These are phyloP conservation scores for Zymoseptoria brevis DNA, from an alignment of 2,329 filamentous ascomycete species.

Conservation along the genomic window DNA sequence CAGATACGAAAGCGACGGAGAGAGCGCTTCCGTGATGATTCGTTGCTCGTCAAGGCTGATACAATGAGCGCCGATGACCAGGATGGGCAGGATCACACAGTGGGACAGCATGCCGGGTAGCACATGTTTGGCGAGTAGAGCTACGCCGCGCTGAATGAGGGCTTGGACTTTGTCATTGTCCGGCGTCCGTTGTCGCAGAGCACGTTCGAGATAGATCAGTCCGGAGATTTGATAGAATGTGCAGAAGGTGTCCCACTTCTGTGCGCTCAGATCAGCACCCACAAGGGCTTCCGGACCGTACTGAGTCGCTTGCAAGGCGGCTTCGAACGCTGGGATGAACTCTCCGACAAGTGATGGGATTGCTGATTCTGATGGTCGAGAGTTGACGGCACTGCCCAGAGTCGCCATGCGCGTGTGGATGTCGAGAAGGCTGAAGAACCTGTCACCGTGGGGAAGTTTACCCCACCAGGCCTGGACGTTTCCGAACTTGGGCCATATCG, in stretches of 20 bases:
- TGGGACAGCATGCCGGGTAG: conserved; percentile 7
- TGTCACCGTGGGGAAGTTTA: conserved; percentile 2
- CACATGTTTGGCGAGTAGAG: conserved; percentile 2
- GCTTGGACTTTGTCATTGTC: conserved; percentile 7
- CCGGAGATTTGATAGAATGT: not conserved
- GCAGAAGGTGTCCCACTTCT: not conserved
- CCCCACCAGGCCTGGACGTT: conserved; percentile 13
- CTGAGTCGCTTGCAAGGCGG: not conserved
- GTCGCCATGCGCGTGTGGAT: conserved; percentile 7
- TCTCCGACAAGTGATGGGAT: not conserved
- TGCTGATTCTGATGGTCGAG: not conserved
- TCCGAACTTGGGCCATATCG: conserved; percentile 6
- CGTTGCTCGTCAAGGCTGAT: conserved; percentile 3
- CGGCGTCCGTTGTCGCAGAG: not conserved
- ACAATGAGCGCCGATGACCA: conserved; percentile 12
- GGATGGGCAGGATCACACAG: conserved; percentile 10
- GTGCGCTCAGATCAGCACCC: not conserved
- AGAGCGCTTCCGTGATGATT: conserved; percentile 4
- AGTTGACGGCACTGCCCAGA: conserved; percentile 4
- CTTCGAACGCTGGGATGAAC: not conserved
- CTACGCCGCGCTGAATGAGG: conserved; percentile 5
- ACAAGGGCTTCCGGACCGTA: not conserved
- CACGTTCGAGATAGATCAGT: not conserved
- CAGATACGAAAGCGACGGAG: conserved; percentile 10
- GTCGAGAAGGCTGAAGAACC: conserved; percentile 5